Evolutionary conservation across 1,284 basidiomycete genomes (phyloP).

Genomic region (Hemileccinum hortonii): DNA sequence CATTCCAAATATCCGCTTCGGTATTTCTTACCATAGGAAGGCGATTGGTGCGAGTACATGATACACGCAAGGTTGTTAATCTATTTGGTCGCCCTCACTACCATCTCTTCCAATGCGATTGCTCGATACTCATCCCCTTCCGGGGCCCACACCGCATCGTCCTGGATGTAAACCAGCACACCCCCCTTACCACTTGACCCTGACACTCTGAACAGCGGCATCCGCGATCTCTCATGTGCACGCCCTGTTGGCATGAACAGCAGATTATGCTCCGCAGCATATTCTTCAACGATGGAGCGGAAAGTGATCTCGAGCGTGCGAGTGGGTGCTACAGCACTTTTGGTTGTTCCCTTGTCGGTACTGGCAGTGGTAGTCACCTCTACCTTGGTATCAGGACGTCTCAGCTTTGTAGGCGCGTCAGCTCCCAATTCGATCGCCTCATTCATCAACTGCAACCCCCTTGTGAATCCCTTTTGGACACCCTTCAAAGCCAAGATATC

Average conservation of each 20-base stretch:
- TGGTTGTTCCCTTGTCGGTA: constrained; percentile 15
- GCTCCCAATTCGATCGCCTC: constrained; percentile 82
- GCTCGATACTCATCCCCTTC: constrained; percentile 59
- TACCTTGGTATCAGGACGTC: constrained; percentile 59
- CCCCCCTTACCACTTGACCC: constrained; percentile 83
- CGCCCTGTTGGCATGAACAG: constrained; percentile 85
- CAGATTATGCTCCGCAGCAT: constrained; percentile 79
- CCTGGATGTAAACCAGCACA: constrained; percentile 78
- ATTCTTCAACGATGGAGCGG: constrained; percentile 87
- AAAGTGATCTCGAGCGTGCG: constrained; percentile 84
- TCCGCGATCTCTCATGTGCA: constrained; percentile 78
- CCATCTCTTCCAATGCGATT: constrained; percentile 68
- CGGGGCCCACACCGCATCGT: constrained; percentile 85
- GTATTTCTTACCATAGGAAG: no score
- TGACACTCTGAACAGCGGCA: constrained; percentile 85
- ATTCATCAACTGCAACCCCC: constrained; percentile 89
- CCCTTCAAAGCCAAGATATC: constrained; percentile 62
- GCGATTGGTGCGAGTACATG: no score
- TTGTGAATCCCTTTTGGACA: constrained; percentile 77
- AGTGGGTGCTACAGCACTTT: constrained; percentile 35
- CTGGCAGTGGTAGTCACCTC: constrained; percentile 37
- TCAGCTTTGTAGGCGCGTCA: constrained; percentile 64
- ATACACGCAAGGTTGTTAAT: no score
- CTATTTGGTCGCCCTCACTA: constrained; percentile 52
- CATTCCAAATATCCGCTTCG: no score